Percentiles rank a stretch among this genome's conserved stretches.
Conservation (phyloP, 106 monocot species). For the Xerophyta viscosa region DNA sequence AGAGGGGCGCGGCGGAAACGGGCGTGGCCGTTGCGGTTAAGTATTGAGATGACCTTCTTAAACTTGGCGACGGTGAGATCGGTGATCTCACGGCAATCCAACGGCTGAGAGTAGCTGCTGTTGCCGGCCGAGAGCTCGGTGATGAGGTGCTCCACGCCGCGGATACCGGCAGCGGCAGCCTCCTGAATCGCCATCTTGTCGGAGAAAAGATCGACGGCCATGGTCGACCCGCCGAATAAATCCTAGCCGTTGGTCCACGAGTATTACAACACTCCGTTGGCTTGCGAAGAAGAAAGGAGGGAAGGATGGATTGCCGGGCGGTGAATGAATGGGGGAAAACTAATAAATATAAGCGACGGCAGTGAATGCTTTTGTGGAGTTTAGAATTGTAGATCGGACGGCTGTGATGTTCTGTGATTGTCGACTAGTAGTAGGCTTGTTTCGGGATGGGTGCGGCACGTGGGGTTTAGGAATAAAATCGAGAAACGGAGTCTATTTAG, state of each 20-base stretch:
- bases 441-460: not conserved
- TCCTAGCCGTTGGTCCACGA: too few species aligned
- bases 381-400: not conserved
- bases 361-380: not conserved
- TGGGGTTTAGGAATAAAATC: not conserved
- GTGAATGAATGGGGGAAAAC: not conserved
- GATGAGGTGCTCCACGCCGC: conserved; percentile 9
- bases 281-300: not conserved
- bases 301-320: not conserved
- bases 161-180: not conserved
- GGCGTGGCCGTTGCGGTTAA: conserved; percentile 15
- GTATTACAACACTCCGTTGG: not conserved
- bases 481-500: too few species aligned
- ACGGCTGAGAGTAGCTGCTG: conserved; percentile 5
- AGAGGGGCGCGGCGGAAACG: conserved; percentile 6
- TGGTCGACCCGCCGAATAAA: not conserved
- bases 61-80: conserved; percentile 10
- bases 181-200: conserved; percentile 10
- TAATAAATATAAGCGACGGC: not conserved
- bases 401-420: not conserved
- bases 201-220: conserved; percentile 12
- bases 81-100: conserved; percentile 12
- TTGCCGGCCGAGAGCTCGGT: not conserved
- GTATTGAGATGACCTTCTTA: conserved; percentile 14
- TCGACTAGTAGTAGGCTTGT: not conserved